These are phyloP conservation scores for Suhomyces kunorum DNA, from an alignment of 1,139 yeast species.

Conservation along the genomic window DNA sequence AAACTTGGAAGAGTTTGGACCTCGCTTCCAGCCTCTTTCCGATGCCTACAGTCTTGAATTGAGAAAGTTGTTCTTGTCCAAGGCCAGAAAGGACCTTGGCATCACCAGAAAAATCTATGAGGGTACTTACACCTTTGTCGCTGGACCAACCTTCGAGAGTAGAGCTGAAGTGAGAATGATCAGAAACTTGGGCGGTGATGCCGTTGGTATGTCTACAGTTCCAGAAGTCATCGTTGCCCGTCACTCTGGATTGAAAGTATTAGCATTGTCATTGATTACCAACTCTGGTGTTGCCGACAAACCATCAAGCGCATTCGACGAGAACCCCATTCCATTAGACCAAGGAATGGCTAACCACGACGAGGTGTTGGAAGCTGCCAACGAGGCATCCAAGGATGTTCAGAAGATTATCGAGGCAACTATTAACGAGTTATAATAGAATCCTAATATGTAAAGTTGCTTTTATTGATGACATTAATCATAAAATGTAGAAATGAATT, in stretches of 20 bases:
- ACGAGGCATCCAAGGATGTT: constrained; percentile 78
- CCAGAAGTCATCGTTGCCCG: constrained; percentile 94
- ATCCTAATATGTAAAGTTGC: constrained; percentile 6
- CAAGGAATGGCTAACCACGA: constrained; percentile 86
- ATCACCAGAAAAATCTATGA: constrained; percentile 71
- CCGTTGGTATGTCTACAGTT: constrained; percentile 97
- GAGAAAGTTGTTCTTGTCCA: constrained; percentile 56
- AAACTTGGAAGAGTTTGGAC: constrained; percentile 77
- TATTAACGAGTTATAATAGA: constrained; percentile 45
- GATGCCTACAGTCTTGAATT: constrained; percentile 85
- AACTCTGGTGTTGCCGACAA: constrained; percentile 75
- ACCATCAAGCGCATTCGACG: constrained; percentile 72
- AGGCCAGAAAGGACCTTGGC: constrained; percentile 51
- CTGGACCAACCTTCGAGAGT: constrained; percentile 94
- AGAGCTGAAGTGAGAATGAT: constrained; percentile 89
- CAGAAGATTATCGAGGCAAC: constrained; percentile 67
- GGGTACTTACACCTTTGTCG: constrained; percentile 81
- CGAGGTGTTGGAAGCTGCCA: constrained; percentile 85
- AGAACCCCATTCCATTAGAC: constrained; percentile 53
- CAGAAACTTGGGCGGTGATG: constrained; percentile 77
- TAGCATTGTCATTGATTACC: constrained; percentile 85
- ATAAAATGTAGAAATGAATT: constrained; percentile 14
- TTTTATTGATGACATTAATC: constrained; percentile 14
- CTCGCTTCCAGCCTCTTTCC: constrained; percentile 82
- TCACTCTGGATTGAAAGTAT: constrained; percentile 76